Base-by-base conservation (phyloP, 176 grass and related monocot species). In the Avena eriantha region DNA sequence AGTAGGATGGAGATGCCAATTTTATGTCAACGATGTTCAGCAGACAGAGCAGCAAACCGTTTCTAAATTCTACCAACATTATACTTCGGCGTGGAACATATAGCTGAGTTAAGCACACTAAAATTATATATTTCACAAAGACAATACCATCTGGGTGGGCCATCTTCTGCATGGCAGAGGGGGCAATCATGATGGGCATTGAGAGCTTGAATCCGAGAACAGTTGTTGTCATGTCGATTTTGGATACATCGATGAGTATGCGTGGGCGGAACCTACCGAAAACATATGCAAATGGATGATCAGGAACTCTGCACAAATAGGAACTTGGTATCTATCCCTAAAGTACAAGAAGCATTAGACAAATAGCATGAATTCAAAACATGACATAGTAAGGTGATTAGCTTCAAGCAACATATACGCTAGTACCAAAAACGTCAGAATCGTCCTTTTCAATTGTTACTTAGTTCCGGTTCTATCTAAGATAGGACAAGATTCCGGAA, bases 131-230 rank as follows among this genome's bases (percentile, higher is more conserved):
- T 19, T 10, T 47, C 60, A 33, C 55, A 34, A 15, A 34, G 50
- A 6, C 54, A 43, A 47, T 88, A 99, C 97, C 97, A 48, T 99
- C 97, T 36, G 94, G 97, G 69, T 99, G 97, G 36, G 97, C 97
- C 97, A 99, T 99, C 88, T 96, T 99, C 80, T 99, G 97, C 16
- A 99, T 50, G 61, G 97, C 97, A 90, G 97, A 81, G 10, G 96
- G 96, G 49, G 96, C 90, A 80, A 98, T 80, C 96, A 98, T 93
- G 81, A 98, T 98, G 43, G 96, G 93, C 96, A 98, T 98, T 19
- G 96, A 98, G 66, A 98, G 91, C 82, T 96, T 98, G 87, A 96
- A 98, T 33, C 96, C 96, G 39, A 98, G 88, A 45, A 98, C 76
- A 50, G 93, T 98, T 77, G 96, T 94, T 36, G 86, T 70, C 66